Conservation (phyloP, 495 filamentous ascomycete species). For the Trichoderma parareesei region DNA sequence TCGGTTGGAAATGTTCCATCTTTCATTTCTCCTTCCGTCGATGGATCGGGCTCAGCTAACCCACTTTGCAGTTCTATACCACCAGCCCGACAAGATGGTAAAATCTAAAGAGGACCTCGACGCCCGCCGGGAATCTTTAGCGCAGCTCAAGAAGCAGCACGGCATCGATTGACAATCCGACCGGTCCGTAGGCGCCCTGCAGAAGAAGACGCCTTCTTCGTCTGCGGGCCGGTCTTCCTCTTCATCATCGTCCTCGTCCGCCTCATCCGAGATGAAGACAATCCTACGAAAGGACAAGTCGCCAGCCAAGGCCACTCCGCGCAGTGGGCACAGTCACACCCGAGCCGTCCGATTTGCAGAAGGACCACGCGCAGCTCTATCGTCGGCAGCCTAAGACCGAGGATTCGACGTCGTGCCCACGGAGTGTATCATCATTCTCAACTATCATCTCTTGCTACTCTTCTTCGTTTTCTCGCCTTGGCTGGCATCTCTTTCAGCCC, state of each 20-base stretch:
- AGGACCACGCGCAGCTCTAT: conserved; percentile 8
- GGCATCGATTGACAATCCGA: conserved; percentile 90
- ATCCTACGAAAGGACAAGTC: conserved; percentile 13
- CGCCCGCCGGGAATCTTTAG: conserved; percentile 91
- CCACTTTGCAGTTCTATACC: conserved; percentile 69
- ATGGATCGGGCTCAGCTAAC: conserved; percentile 12
- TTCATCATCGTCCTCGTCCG: background rate
- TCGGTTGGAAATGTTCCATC: too few species aligned
- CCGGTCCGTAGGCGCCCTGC: conserved; percentile 48
- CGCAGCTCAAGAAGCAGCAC: conserved; percentile 94
- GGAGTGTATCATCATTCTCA: background rate
- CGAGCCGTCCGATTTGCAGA: conserved; percentile 15
- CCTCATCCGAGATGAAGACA: conserved; percentile 11
- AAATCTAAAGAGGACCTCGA: conserved; percentile 90
- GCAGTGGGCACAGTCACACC: background rate
- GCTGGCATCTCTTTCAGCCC: background rate
- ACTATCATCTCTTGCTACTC: background rate
- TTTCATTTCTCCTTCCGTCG: background rate
- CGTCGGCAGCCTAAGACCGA: background rate
- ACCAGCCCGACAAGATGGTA: conserved; percentile 96
- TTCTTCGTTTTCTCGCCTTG: background rate
- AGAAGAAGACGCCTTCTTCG: conserved; percentile 28
- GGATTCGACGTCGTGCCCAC: background rate
- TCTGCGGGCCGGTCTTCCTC: conserved; percentile 48
- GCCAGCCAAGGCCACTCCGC: background rate